Conservation (phyloP, 2,329 filamentous ascomycete species). For the Hymenotorrendiella dingleyae region DNA sequence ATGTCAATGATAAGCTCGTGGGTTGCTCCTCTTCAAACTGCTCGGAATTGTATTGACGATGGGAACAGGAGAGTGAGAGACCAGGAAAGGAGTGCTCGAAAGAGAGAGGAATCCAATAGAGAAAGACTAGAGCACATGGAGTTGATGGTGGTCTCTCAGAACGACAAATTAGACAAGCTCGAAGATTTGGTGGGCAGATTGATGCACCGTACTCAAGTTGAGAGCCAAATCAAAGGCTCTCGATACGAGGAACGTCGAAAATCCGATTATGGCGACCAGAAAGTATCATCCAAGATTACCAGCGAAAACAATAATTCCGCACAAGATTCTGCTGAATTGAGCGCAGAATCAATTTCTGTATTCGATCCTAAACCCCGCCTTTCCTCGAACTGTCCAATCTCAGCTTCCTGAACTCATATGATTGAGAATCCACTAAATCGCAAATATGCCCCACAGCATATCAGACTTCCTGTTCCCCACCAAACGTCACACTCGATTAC, state of each 20-base stretch:
- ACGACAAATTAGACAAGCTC: constrained; percentile 22
- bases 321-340: too few relatives aligned
- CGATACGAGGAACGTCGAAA: too few relatives aligned
- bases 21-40: constrained; percentile 9
- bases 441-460: constrained; percentile 23
- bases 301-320: background rate
- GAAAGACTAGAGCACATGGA: constrained; percentile 21
- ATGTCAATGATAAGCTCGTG: constrained; percentile 43
- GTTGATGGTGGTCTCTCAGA: constrained; percentile 15
- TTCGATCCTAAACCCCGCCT: too few relatives aligned
- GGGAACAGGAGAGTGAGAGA: constrained; percentile 19
- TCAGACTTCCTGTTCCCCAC: constrained; percentile 54
- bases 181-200: constrained; percentile 19
- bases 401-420: constrained; percentile 16
- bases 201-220: constrained; percentile 17
- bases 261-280: background rate
- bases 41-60: constrained; percentile 3
- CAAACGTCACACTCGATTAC: constrained; percentile 77
- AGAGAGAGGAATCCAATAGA: constrained; percentile 15
- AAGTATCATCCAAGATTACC: background rate
- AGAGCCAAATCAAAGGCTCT: too few relatives aligned
- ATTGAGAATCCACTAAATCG: constrained; percentile 24
- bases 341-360: too few relatives aligned
- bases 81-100: constrained; percentile 18
- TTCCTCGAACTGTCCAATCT: too few relatives aligned